Evolutionary conservation across 257 asterid species (phyloP).

Genomic region (Thymus quinquecostatus): DNA sequence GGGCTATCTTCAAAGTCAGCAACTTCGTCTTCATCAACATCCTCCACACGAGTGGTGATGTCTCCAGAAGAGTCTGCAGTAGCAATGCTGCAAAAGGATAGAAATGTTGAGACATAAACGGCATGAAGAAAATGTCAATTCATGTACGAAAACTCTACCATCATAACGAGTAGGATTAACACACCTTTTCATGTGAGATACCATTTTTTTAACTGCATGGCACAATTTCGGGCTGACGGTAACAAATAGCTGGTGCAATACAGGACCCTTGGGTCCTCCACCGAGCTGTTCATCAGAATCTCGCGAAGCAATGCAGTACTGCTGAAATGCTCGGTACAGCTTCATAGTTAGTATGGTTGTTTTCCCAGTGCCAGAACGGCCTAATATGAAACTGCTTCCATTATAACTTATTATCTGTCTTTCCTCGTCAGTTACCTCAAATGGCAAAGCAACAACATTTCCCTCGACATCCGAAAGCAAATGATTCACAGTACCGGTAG

Average conservation of each 20-base stretch:
- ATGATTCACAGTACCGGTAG: constrained; percentile 54
- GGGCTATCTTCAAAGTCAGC: constrained; percentile 56
- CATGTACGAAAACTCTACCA: neutral
- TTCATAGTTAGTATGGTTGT: constrained; percentile 72
- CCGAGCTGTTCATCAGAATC: constrained; percentile 22
- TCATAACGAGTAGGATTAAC: neutral
- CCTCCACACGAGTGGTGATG: constrained; percentile 33
- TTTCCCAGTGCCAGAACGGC: constrained; percentile 75
- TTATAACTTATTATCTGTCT: constrained; percentile 51
- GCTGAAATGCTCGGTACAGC: constrained; percentile 52
- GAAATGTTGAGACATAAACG: neutral
- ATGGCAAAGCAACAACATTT: constrained; percentile 55
- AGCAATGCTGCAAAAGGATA: constrained; percentile 44
- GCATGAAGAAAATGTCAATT: neutral
- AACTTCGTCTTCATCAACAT: constrained; percentile 42
- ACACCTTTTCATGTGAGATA: constrained; percentile 60
- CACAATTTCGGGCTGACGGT: constrained; percentile 76
- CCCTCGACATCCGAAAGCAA: constrained; percentile 54
- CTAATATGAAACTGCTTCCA: constrained; percentile 42
- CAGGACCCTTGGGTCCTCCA: constrained; percentile 23
- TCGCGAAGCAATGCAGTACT: constrained; percentile 40
- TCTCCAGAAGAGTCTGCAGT: constrained; percentile 30
- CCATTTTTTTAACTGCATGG: constrained; percentile 65
- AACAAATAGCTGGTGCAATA: constrained; percentile 63
- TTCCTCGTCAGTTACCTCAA: constrained; percentile 76